Conservation (phyloP, 148 eudicot species). For the Arbutus unedo region DNA sequence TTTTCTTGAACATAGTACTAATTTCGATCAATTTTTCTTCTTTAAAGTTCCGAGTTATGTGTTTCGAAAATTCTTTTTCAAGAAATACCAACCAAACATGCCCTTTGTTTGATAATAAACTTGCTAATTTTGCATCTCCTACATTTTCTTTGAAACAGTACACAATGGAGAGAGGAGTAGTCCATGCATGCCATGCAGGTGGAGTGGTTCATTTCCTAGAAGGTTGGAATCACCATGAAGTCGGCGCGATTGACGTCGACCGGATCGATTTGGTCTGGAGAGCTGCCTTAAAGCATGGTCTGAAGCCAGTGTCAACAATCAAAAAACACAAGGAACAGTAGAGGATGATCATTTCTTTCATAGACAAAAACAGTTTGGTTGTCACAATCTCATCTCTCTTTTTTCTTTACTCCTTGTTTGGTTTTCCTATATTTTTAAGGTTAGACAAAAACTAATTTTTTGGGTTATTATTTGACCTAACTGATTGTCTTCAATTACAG, state of each 20-base stretch:
- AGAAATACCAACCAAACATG: no score
- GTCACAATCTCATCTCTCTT: not conserved
- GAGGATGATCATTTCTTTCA: no score
- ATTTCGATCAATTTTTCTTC: no score
- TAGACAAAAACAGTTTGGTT: not conserved
- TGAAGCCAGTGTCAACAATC: slow-evolving; percentile 22
- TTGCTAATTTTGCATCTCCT: not conserved
- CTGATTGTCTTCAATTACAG: not conserved
- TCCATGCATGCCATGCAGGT: slow-evolving; percentile 47
- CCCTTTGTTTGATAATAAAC: no score
- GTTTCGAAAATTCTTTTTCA: no score
- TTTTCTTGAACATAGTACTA: no score
- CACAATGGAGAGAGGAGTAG: slow-evolving; percentile 41
- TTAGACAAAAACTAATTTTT: not conserved
- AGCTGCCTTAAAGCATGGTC: slow-evolving; percentile 37
- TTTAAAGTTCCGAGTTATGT: no score
- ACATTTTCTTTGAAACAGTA: slow-evolving; percentile 21
- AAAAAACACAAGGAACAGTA: slow-evolving; percentile 3
- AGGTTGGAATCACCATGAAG: slow-evolving; percentile 44
- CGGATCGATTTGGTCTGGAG: slow-evolving; percentile 35
- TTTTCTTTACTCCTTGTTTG: not conserved
- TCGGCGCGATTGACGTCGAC: slow-evolving; percentile 37
- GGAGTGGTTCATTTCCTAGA: slow-evolving; percentile 37
- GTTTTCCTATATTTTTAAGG: not conserved
- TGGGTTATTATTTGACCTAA: not conserved